Evolutionary conservation across 208 protist genomes (phyloP).

Genomic region (Trypanosoma lewisi): DNA sequence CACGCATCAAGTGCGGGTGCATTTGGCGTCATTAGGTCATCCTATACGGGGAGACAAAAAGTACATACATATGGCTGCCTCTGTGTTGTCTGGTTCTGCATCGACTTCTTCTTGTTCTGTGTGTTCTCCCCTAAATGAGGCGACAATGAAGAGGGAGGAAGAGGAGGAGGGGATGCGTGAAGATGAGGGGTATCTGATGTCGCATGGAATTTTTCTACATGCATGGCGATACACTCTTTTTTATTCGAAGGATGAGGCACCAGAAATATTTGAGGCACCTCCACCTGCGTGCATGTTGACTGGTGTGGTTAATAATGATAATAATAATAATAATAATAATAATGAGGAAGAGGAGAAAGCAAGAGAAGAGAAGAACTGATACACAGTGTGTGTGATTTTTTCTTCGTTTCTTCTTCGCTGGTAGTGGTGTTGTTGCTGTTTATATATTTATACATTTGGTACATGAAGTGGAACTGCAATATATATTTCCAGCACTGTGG

Average conservation of each 20-base stretch:
- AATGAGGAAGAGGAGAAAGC: too few species aligned
- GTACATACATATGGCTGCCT: slow-evolving; percentile 42
- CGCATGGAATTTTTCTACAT: slow-evolving; percentile 54
- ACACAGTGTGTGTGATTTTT: too few species aligned
- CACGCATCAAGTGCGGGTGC: slow-evolving; percentile 93
- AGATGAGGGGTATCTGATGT: not conserved
- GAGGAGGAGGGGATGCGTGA: slow-evolving; percentile 14
- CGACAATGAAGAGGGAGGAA: not conserved
- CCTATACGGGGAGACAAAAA: slow-evolving; percentile 82
- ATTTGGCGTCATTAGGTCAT: slow-evolving; percentile 79
- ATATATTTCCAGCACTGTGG: not conserved
- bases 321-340: too few species aligned
- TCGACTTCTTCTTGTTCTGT: not conserved
- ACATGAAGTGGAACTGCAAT: too few species aligned
- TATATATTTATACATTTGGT: too few species aligned
- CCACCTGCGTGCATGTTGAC: slow-evolving; percentile 41
- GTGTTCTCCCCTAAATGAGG: not conserved
- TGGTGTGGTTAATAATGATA: too few species aligned
- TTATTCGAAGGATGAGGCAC: slow-evolving; percentile 12
- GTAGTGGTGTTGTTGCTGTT: too few species aligned
- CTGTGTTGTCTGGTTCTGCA: not conserved
- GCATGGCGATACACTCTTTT: slow-evolving; percentile 59
- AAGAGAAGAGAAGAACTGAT: too few species aligned
- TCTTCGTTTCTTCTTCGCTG: too few species aligned
- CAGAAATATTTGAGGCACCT: slow-evolving; percentile 30